These are phyloP conservation scores for Plantago lanceolata DNA, from an alignment of 305 asterid genomes.

Conservation along the genomic window DNA sequence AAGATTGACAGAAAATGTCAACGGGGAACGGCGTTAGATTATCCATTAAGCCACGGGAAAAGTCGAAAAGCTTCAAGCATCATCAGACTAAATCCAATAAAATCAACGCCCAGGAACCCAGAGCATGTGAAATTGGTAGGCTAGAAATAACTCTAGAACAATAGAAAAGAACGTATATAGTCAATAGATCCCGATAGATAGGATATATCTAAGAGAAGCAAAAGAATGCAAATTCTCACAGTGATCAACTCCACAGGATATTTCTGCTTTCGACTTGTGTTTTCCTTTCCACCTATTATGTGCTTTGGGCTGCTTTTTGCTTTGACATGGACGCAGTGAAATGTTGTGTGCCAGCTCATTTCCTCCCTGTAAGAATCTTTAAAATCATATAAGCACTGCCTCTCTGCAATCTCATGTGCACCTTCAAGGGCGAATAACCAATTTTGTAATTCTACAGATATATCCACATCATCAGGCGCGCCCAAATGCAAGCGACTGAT, in stretches of 20 bases:
- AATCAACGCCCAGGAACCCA: background rate
- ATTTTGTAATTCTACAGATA: slow-evolving; percentile 75
- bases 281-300: slow-evolving; percentile 28
- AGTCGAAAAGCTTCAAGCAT: slow-evolving; percentile 16
- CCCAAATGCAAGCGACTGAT: slow-evolving; percentile 58
- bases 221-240: slow-evolving; percentile 45
- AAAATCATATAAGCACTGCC: slow-evolving; percentile 36
- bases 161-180: slow-evolving; percentile 9
- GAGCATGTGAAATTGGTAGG: slow-evolving; percentile 18
- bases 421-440: slow-evolving; percentile 98
- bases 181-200: background rate
- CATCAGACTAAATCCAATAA: background rate
- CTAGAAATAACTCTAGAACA: slow-evolving; percentile 8
- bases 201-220: slow-evolving; percentile 12
- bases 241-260: slow-evolving; percentile 78
- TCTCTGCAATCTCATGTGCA: slow-evolving; percentile 57
- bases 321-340: slow-evolving; percentile 56
- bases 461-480: slow-evolving; percentile 81
- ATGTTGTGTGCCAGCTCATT: slow-evolving; percentile 87
- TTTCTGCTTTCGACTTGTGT: slow-evolving; percentile 42
- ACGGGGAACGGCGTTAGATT: slow-evolving; percentile 4
- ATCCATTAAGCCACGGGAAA: slow-evolving; percentile 19
- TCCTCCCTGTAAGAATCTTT: slow-evolving; percentile 67
- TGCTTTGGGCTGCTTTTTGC: slow-evolving; percentile 63
- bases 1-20: background rate